phyloP scores from a whole-genome alignment of 2,329 filamentous ascomycete species.

The Pseudogymnoascus sp. region DNA sequence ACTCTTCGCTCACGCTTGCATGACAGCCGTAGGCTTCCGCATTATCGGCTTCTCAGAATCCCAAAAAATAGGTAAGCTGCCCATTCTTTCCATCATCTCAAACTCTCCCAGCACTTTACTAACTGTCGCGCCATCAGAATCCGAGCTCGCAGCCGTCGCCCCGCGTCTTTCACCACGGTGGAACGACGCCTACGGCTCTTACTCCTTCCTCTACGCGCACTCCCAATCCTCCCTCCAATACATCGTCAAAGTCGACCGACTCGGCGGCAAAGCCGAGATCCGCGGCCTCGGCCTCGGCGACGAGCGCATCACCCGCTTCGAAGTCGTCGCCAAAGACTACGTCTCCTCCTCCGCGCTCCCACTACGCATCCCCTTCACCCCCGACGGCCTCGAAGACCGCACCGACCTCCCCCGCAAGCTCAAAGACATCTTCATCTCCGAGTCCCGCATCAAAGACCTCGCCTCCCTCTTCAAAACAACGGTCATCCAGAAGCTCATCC shows the following conservation, averaged over 20 bases:
- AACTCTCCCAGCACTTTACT: constrained; percentile 10
- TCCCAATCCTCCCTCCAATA: constrained; percentile 77
- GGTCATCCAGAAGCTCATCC: constrained; percentile 77
- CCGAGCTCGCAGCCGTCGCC: constrained; percentile 47
- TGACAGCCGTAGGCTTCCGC: constrained; percentile 71
- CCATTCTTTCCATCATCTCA: not conserved
- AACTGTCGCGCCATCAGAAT: constrained; percentile 34
- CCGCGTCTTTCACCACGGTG: constrained; percentile 65
- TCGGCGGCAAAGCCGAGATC: constrained; percentile 77
- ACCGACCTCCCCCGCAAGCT: constrained; percentile 40
- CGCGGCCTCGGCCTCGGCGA: constrained; percentile 71
- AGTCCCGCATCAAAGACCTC: constrained; percentile 59
- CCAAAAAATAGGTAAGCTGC: constrained; percentile 53
- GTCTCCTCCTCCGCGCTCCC: constrained; percentile 53
- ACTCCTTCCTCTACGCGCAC: constrained; percentile 82
- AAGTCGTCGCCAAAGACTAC: constrained; percentile 66
- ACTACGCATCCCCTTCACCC: constrained; percentile 42
- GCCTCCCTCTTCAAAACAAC: constrained; percentile 64
- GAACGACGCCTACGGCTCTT: constrained; percentile 65
- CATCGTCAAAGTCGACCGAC: constrained; percentile 69
- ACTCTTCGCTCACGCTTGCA: constrained; percentile 74
- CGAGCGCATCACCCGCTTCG: constrained; percentile 72
- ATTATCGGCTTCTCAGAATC: constrained; percentile 81
- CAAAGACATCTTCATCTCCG: constrained; percentile 63
- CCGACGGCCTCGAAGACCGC: constrained; percentile 43